These are phyloP conservation scores for Solanum okadae DNA, from an alignment of 257 asterid genomes.

Conservation along the genomic window DNA sequence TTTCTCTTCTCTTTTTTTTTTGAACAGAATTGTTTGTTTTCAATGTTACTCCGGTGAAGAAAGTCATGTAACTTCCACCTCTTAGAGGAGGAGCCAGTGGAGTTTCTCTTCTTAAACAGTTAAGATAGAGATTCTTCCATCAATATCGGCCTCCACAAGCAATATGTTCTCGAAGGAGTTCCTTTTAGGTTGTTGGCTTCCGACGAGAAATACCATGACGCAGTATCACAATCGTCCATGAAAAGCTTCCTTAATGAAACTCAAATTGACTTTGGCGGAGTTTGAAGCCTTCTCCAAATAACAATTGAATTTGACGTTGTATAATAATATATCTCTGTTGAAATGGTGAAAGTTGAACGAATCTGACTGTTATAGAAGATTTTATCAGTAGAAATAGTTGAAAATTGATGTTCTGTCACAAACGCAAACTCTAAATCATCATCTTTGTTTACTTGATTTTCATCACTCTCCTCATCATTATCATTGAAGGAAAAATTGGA, in stretches of 20 bases:
- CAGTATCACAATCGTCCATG: conserved; percentile 28
- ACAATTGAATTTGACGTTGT: neutral
- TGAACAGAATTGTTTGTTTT: too few species aligned
- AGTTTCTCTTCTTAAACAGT: too few species aligned
- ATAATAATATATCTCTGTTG: conserved; percentile 12
- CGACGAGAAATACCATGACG: conserved; percentile 35
- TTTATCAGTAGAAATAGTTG: conserved; percentile 32
- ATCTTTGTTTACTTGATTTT: neutral
- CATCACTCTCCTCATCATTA: too few species aligned
- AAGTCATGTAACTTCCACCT: too few species aligned
- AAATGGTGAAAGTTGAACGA: conserved; percentile 32
- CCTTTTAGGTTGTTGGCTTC: conserved; percentile 1
- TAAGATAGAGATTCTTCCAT: too few species aligned
- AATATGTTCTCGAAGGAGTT: too few species aligned
- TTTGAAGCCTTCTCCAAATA: conserved; percentile 15
- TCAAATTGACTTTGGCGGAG: conserved; percentile 10
- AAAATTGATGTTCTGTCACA: neutral
- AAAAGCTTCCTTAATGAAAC: conserved; percentile 41
- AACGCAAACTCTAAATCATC: conserved; percentile 22
- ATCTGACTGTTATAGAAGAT: conserved; percentile 64
- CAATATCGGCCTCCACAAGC: too few species aligned
- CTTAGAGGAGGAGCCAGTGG: too few species aligned
- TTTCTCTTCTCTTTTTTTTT: too few species aligned
- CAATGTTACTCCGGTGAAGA: too few species aligned
- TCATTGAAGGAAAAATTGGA: too few species aligned